Conservation (phyloP, 1,284 basidiomycete species). For the Coniferiporia weirii region DNA sequence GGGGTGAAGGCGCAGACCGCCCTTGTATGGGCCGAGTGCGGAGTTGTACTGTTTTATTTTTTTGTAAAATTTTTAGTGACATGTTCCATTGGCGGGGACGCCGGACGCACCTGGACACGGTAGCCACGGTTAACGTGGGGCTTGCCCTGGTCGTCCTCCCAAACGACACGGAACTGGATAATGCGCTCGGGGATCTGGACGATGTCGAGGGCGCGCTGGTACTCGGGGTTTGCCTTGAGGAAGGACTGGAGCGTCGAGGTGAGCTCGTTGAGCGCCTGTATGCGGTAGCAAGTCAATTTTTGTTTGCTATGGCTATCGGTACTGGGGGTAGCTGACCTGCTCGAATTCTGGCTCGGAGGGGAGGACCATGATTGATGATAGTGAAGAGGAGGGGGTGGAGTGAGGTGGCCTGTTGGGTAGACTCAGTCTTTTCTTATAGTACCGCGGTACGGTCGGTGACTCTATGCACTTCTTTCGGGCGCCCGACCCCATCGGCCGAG, state of each 20-base stretch:
- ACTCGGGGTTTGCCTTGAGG: conserved; percentile 65
- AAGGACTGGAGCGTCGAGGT: conserved; percentile 60
- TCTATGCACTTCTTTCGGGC: not conserved
- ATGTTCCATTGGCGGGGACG: not conserved
- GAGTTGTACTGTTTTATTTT: conserved; percentile 70
- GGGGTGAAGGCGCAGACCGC: conserved; percentile 77
- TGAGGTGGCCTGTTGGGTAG: not conserved
- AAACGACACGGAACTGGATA: conserved; percentile 75
- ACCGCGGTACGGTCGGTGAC: no score
- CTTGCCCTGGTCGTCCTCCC: conserved; percentile 71
- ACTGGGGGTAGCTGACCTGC: conserved; percentile 31
- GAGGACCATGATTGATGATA: conserved; percentile 16
- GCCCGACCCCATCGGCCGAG: not conserved
- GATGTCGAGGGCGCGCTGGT: conserved; percentile 68
- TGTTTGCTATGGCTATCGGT: not conserved
- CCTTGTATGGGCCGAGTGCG: conserved; percentile 80
- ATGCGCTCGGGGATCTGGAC: conserved; percentile 73
- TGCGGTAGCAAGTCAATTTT: not conserved
- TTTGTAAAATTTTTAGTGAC: not conserved
- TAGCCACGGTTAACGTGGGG: conserved; percentile 74
- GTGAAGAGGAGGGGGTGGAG: not conserved
- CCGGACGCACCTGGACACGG: conserved; percentile 57
- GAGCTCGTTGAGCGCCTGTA: conserved; percentile 63
- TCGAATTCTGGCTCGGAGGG: conserved; percentile 51
- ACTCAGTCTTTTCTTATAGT: no score